Evolutionary conservation across 495 filamentous ascomycete genomes (phyloP).

Genomic region (Lophiotrema nucula): DNA sequence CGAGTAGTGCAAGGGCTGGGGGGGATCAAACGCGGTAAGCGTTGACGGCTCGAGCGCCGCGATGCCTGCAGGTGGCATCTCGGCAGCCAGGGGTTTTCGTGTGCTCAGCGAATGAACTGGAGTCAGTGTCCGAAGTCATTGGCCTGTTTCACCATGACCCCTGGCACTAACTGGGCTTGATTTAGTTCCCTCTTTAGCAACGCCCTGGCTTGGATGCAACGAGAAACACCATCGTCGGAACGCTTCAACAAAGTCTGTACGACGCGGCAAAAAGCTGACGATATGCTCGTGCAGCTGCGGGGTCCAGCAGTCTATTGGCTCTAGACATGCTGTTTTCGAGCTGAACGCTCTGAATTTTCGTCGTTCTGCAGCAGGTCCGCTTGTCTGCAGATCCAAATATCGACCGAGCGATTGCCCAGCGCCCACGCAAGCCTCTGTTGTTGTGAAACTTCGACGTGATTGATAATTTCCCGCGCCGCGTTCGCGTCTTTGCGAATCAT

Average conservation of each 20-base stretch:
- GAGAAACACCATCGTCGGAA: background rate
- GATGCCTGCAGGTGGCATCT: background rate
- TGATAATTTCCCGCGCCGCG: background rate
- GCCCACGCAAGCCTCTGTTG: slow-evolving; percentile 15
- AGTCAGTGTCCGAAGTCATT: background rate
- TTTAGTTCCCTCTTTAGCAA: background rate
- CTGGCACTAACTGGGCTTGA: background rate
- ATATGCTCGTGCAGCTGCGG: background rate
- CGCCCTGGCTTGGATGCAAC: background rate
- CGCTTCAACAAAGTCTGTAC: background rate
- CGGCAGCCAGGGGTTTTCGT: background rate
- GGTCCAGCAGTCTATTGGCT: background rate
- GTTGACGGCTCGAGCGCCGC: background rate
- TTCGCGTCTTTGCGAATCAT: background rate
- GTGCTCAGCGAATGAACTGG: background rate
- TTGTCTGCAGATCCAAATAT: background rate
- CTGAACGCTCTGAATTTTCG: background rate
- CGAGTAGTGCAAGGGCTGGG: background rate
- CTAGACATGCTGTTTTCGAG: background rate
- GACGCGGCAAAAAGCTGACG: background rate
- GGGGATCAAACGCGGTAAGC: no score
- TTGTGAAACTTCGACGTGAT: slow-evolving; percentile 21
- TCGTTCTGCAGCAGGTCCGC: background rate
- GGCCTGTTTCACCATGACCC: background rate
- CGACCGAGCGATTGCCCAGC: background rate